These are phyloP conservation scores for Trichoderma simmonsii DNA, from an alignment of 2,329 filamentous ascomycete species.

Conservation along the genomic window DNA sequence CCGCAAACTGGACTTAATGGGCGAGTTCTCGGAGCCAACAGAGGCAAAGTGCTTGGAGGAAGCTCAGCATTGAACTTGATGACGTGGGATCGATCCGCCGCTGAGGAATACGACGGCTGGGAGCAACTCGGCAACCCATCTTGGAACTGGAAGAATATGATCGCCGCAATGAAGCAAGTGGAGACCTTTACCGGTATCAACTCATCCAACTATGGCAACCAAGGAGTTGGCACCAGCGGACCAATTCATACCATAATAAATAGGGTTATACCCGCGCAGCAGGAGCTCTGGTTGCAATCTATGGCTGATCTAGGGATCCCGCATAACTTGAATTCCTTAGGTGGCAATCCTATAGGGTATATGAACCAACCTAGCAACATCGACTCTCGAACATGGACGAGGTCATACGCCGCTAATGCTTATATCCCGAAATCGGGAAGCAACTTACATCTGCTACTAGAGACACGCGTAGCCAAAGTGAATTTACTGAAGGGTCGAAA, in stretches of 20 bases:
- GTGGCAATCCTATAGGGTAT: slow-evolving; percentile 5
- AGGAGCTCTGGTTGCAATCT: neutral
- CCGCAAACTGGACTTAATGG: slow-evolving; percentile 20
- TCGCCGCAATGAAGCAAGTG: neutral
- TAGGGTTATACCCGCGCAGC: slow-evolving; percentile 1
- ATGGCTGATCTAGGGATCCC: slow-evolving; percentile 17
- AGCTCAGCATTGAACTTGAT: slow-evolving; percentile 23
- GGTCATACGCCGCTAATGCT: neutral
- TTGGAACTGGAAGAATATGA: slow-evolving; percentile 27
- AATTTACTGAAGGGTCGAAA: neutral
- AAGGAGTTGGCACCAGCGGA: slow-evolving; percentile 8
- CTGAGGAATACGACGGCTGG: slow-evolving; percentile 28
- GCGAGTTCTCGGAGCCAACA: slow-evolving; percentile 21
- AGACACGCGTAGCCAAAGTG: neutral
- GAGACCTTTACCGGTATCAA: neutral
- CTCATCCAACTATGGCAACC: neutral
- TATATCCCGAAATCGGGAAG: neutral
- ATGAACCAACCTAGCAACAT: slow-evolving; percentile 1
- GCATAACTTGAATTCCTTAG: slow-evolving; percentile 2
- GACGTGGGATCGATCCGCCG: slow-evolving; percentile 19
- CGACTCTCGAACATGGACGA: neutral
- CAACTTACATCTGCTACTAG: neutral
- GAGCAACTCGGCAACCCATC: slow-evolving; percentile 28
- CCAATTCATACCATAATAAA: slow-evolving; percentile 2
- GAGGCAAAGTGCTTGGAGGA: slow-evolving; percentile 26